These are phyloP conservation scores for Inonotus obliquus DNA, from an alignment of 1,284 basidiomycete species.

Conservation along the genomic window DNA sequence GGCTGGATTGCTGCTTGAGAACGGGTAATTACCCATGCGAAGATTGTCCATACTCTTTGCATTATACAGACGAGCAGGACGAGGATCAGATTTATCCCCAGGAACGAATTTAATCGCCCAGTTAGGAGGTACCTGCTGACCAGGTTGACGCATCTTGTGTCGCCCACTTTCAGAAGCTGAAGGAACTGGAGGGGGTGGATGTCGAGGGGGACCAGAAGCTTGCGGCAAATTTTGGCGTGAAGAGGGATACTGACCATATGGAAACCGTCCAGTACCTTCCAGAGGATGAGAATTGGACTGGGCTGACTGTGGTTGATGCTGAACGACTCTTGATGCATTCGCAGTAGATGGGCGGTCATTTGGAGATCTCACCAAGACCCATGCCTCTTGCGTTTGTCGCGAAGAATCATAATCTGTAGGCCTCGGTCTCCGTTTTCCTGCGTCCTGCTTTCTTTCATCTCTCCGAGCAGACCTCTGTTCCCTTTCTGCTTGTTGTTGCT, in stretches of 20 bases:
- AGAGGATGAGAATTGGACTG: conserved; percentile 4
- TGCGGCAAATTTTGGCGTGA: conserved; percentile 15
- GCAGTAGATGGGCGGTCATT: conserved; percentile 27
- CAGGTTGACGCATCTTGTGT: conserved; percentile 2
- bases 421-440: conserved; percentile 1
- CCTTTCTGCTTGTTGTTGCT: conserved; percentile 21
- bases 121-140: conserved; percentile 11
- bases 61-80: conserved; percentile 23
- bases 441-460: conserved; percentile 13
- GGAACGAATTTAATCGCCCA: conserved; percentile 26
- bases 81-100: conserved; percentile 28
- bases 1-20: conserved; percentile 32
- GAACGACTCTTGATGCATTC: conserved; percentile 10
- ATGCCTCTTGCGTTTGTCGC: conserved; percentile 32
- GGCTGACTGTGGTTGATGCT: conserved; percentile 9
- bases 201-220: conserved; percentile 13
- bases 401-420: conserved; percentile 2
- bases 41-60: conserved; percentile 60
- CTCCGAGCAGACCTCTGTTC: conserved; percentile 26
- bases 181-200: conserved; percentile 13
- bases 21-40: conserved; percentile 29
- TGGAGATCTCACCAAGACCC: conserved; percentile 41
- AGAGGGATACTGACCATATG: conserved; percentile 1
- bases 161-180: background rate
- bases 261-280: background rate